Evolutionary conservation across 306 rosid genomes (phyloP), one percentile per base, ranked within the genome.

Genomic region (Cicer cuneatum): DNA sequence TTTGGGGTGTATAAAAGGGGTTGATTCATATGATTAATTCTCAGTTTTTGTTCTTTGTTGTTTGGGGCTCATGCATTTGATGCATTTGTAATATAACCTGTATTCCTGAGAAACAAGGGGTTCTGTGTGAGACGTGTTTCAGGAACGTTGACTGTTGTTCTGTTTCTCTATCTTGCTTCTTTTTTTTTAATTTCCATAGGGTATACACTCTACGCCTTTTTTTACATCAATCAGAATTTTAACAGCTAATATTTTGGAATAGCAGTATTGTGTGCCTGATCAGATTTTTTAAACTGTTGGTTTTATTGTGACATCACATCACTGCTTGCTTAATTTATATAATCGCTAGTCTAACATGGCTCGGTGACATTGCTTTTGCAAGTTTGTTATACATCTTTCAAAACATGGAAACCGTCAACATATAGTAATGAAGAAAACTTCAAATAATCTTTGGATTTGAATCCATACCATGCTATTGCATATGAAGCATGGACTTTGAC

Each of bases 181-280:
- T 53, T 15, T 18, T 18, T 9, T 53, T 8, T 71, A 33, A 14
- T 57, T 66, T 71, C 18, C 15, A 15, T 74, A 46, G 14, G 3
- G 11, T 7, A 9, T 46, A 24, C 57, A 54, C 10, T 52, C 7
- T 7, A 39, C 38, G 11, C 42, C 29, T 13, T 46, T 39, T 48
- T 11, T 14, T 13, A 78, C 73, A 60, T 43, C 49, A 19, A 4
- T 51, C 64, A 69, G 48, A n/a, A 24, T 37, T 18, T 45, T 46
- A 72, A 49, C 9, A 18, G 68, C 59, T 76, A 66, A 56, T 66
- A 59, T 15, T 65, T 66, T 71, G 69, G 60, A 48, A 29, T 57
- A 7, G 68, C 15, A 16, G 1, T 42, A 13, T 43, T 61, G 7
- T 61, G 7, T 68, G 69, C 41, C 54, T 21, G 69, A 73, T 51